Evolutionary conservation across 2,329 filamentous ascomycete genomes (phyloP), one percentile per base, ranked within the genome.

Genomic region (Zymoseptoria pseudotritici): DNA sequence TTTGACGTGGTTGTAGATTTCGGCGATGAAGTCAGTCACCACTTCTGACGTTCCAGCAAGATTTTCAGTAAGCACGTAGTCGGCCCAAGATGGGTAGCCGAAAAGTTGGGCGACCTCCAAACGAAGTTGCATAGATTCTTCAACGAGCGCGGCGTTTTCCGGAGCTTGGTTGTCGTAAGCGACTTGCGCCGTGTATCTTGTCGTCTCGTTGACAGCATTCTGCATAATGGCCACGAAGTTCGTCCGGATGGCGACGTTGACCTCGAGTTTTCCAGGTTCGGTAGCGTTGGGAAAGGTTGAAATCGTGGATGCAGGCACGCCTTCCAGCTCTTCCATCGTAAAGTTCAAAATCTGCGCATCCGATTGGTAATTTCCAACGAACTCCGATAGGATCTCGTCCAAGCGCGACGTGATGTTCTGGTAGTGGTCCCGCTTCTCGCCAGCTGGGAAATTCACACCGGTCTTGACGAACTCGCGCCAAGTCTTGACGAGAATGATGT

Each of bases 311-410:
- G 82, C 74, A 0, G 88, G 87, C 19, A 91, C 86, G 54, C 89
- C 89, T 56, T 87, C 83, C 4, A 93, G 79, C 74, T 92, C 84
- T 63, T 87, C 82, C 2, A 75, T 79, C 0, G 86, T 88, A 67
- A 92, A 89, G 88, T 88, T 92, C 56, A 91, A 76, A 2, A 85
- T 86, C 17, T 86, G 86, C 66, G 86, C 86, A 75, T 92, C 89
- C 73, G 91, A 88, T 68, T 90, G 90, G 57, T 92, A 77, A 66
- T 86, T 88, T 77, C 89, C 90, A 69, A 86, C 83, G 73, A 89
- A 89, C 61, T 85, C 79, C 59, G 90, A 90, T 68, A 81, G 79
- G 65, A 92, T 82, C 71, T 86, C 81, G 66, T 84, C 87, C 55
- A 93, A 78, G 73, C 54, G 92, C 79, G 31, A 87, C 83, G 91